Conservation (phyloP, 306 rosid genomes). For the Carpinus fangiana region DNA sequence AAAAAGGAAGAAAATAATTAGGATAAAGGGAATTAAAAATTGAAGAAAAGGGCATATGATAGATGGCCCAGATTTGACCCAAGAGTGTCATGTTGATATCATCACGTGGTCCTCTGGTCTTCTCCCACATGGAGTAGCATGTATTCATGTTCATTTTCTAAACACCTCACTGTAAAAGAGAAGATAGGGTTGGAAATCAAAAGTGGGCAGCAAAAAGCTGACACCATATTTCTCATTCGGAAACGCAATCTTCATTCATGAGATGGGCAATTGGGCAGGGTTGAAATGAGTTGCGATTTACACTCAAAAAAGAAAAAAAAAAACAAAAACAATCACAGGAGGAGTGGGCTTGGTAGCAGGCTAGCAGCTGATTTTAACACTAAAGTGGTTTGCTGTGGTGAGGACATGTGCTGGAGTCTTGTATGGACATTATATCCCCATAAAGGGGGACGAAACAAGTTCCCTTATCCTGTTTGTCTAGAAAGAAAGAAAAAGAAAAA, state of each 20-base stretch:
- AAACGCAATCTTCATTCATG: neutral
- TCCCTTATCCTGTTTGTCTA: too few relatives aligned
- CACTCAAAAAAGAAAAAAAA: too few relatives aligned
- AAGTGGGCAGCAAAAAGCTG: conserved; percentile 31
- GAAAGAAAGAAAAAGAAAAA: too few relatives aligned
- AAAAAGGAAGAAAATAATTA: neutral
- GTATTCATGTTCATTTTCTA: conserved; percentile 37
- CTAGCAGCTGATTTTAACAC: too few relatives aligned
- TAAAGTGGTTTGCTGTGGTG: too few relatives aligned
- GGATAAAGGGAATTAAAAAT: conserved; percentile 8
- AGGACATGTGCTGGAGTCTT: too few relatives aligned
- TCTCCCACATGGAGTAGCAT: conserved; percentile 53
- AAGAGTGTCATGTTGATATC: conserved; percentile 20
- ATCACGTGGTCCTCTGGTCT: conserved; percentile 56
- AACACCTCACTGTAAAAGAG: conserved; percentile 34
- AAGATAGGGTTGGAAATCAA: neutral
- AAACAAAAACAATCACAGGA: too few relatives aligned
- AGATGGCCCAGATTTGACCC: conserved; percentile 48
- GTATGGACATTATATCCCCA: too few relatives aligned
- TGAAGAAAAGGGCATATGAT: conserved; percentile 7
- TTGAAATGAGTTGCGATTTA: too few relatives aligned
- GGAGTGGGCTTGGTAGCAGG: too few relatives aligned
- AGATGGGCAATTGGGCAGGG: too few relatives aligned
- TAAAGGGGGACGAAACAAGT: too few relatives aligned
- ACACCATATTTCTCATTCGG: conserved; percentile 30